These are phyloP conservation scores for Phytophthora sp. DNA, from an alignment of 352 stramenopile genomes.

Conservation along the genomic window DNA sequence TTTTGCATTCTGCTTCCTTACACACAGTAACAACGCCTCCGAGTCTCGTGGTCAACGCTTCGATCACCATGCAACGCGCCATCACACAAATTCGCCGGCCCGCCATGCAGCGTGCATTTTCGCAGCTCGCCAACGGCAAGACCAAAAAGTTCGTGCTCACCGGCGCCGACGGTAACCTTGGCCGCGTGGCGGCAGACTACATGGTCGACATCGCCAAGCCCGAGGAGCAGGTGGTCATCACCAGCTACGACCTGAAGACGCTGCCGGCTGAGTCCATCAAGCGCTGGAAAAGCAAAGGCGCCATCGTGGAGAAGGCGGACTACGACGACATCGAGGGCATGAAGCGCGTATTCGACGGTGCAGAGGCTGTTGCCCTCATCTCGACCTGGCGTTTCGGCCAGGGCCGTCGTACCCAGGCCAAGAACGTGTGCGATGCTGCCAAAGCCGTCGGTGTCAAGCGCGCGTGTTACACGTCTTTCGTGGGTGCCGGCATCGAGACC, in stretches of 20 bases:
- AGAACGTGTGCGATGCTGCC: conserved; percentile 4
- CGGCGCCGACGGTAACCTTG: conserved; percentile 17
- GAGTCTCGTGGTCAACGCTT: too few species aligned
- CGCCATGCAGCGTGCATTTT: conserved; percentile 3
- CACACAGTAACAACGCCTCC: not conserved
- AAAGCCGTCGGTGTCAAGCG: conserved; percentile 17
- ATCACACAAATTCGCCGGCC: not conserved
- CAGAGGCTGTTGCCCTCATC: conserved; percentile 14
- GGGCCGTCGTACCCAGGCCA: conserved; percentile 14
- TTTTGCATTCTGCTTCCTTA: not conserved
- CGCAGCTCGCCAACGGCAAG: conserved; percentile 6
- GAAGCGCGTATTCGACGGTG: conserved; percentile 21
- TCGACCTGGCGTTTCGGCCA: conserved; percentile 18
- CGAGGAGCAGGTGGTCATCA: conserved; percentile 16
- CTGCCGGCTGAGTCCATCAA: conserved; percentile 10
- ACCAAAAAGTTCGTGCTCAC: conserved; percentile 23
- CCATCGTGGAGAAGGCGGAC: conserved; percentile 9
- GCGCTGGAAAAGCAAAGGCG: conserved; percentile 15
- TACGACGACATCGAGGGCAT: conserved; percentile 23
- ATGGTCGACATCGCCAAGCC: conserved; percentile 9
- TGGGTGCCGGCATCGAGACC: conserved; percentile 3
- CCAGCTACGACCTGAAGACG: conserved; percentile 7
- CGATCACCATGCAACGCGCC: conserved; percentile 5
- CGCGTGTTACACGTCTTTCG: conserved; percentile 17
- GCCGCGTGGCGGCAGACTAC: conserved; percentile 10